Evolutionary conservation across 768 basidiomycete genomes (phyloP).

Genomic region (Pisolithus sp.): DNA sequence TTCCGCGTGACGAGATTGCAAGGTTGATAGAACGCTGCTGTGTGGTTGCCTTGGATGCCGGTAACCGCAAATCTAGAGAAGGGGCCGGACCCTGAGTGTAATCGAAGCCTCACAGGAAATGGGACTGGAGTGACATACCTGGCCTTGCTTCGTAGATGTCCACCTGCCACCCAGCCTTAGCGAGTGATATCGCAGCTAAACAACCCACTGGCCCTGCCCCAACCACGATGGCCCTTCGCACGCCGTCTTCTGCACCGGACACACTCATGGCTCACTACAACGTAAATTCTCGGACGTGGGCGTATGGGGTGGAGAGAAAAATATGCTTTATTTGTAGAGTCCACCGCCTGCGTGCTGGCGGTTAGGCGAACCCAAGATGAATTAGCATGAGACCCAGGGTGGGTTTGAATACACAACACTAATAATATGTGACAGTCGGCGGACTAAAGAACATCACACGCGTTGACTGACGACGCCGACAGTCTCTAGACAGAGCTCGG

Average conservation of each 20-base stretch:
- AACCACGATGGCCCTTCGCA: constrained; percentile 54
- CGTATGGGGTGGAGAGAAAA: background rate
- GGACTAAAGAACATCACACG: no score
- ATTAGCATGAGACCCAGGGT: no score
- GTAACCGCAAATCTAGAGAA: constrained; percentile 62
- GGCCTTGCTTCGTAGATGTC: constrained; percentile 74
- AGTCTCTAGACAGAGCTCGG: no score
- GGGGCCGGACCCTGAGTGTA: constrained; percentile 7
- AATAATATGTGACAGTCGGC: no score
- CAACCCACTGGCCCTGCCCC: constrained; percentile 96
- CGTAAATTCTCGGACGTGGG: background rate
- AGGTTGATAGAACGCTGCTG: constrained; percentile 92
- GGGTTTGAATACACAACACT: no score
- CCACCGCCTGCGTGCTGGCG: background rate
- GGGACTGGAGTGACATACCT: constrained; percentile 40
- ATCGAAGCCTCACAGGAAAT: constrained; percentile 7
- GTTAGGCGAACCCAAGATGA: background rate
- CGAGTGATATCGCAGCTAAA: constrained; percentile 78
- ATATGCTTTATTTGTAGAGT: background rate
- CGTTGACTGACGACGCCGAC: no score
- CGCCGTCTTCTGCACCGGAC: background rate
- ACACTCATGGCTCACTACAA: constrained; percentile 11
- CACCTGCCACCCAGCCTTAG: constrained; percentile 82
- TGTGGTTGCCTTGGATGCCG: constrained; percentile 55
- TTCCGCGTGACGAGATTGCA: constrained; percentile 89